Percentiles rank a stretch among this genome's conserved stretches.
Conservation (phyloP, 495 filamentous ascomycete species). For the Zalerion maritima region DNA sequence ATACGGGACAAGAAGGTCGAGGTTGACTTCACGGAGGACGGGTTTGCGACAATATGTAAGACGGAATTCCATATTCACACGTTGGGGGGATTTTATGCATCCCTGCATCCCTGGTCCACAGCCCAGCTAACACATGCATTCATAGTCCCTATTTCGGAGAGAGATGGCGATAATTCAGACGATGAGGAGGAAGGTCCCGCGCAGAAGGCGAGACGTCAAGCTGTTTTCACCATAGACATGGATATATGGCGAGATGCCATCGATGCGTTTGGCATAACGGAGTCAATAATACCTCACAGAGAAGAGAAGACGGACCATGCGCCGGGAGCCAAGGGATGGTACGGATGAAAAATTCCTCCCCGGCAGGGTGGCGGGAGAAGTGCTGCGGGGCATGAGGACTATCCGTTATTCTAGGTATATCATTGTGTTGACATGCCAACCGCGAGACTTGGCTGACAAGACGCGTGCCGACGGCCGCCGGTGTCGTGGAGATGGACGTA, state of each 20-base stretch:
- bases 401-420: too few relatives aligned
- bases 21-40: constrained; percentile 45
- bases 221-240: constrained; percentile 73
- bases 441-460: not conserved
- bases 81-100: constrained; percentile 4
- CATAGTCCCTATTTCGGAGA: constrained; percentile 1
- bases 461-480: not conserved
- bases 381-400: too few relatives aligned
- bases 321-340: constrained; percentile 59
- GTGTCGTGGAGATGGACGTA: not conserved
- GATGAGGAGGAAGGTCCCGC: constrained; percentile 12
- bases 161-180: constrained; percentile 12
- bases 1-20: constrained; percentile 71
- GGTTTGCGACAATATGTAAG: constrained; percentile 62
- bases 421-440: not conserved
- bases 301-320: constrained; percentile 38
- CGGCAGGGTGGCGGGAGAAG: not conserved
- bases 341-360: constrained; percentile 30
- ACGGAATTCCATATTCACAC: constrained; percentile 4
- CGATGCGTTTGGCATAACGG: constrained; percentile 53
- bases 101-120: constrained; percentile 3
- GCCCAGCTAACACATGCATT: constrained; percentile 2
- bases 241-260: constrained; percentile 66
- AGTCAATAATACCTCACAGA: constrained; percentile 77
- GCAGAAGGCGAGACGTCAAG: constrained; percentile 53